phyloP scores from a whole-genome alignment of 2,329 filamentous ascomycete species.

The Mariannaea elegans region DNA sequence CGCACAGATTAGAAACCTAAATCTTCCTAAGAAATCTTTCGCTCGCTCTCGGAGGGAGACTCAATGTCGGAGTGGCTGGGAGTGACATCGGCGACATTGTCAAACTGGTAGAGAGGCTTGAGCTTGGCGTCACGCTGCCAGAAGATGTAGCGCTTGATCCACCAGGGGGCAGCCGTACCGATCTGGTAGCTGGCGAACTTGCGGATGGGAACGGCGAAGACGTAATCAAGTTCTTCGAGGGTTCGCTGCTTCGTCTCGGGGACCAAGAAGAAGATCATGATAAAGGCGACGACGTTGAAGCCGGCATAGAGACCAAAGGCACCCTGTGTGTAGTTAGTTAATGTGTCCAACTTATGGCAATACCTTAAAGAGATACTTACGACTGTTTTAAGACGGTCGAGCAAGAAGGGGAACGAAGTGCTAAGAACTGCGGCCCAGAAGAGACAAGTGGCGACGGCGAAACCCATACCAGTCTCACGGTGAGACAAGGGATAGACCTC shows the following conservation, averaged over 20 bases:
- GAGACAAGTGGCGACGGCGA: constrained; percentile 68
- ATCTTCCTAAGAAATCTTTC: constrained; percentile 19
- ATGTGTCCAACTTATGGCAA: neutral
- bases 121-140: constrained; percentile 44
- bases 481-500: constrained; percentile 73
- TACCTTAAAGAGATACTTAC: constrained; percentile 1
- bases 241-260: constrained; percentile 65
- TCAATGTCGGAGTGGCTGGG: constrained; percentile 25
- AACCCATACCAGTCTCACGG: constrained; percentile 71
- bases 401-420: constrained; percentile 61
- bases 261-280: constrained; percentile 61
- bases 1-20: neutral
- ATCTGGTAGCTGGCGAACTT: constrained; percentile 51
- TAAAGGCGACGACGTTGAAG: constrained; percentile 62
- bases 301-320: constrained; percentile 62
- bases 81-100: constrained; percentile 33
- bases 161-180: constrained; percentile 26
- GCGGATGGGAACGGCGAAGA: constrained; percentile 57
- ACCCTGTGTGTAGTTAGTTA: constrained; percentile 35
- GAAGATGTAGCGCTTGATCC: constrained; percentile 41
- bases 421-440: constrained; percentile 62
- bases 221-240: constrained; percentile 60
- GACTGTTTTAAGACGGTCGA: constrained; percentile 45
- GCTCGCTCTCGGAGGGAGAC: constrained; percentile 21
- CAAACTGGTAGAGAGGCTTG: constrained; percentile 50